phyloP scores from a whole-genome alignment of 1,284 basidiomycete species.

The Irpex sp. region DNA sequence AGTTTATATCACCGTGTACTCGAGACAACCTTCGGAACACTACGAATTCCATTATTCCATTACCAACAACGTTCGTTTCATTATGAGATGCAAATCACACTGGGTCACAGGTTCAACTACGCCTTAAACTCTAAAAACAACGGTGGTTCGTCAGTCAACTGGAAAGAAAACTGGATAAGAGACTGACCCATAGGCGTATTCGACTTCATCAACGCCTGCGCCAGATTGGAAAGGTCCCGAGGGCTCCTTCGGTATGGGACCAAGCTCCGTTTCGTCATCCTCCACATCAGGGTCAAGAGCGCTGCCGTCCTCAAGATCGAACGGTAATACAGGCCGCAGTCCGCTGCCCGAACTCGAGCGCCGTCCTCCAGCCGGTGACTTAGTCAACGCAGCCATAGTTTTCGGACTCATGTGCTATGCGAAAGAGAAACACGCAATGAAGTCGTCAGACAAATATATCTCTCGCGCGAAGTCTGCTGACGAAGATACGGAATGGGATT shows the following conservation, averaged over 20 bases:
- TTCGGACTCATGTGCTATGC: slow-evolving; percentile 87
- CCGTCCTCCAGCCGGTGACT: slow-evolving; percentile 76
- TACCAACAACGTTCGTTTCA: neutral
- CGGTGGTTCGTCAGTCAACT: neutral
- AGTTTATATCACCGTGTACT: neutral
- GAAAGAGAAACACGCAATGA: slow-evolving; percentile 5
- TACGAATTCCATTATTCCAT: neutral
- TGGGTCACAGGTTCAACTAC: neutral
- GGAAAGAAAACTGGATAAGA: neutral
- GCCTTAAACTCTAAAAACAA: neutral
- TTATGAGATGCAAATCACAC: neutral
- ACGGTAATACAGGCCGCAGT: slow-evolving; percentile 77
- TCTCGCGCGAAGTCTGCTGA: neutral
- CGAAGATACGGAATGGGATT: neutral
- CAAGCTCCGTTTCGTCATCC: slow-evolving; percentile 53
- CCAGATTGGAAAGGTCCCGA: slow-evolving; percentile 69
- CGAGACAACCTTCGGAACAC: neutral
- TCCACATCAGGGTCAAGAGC: slow-evolving; percentile 57
- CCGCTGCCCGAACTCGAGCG: slow-evolving; percentile 78
- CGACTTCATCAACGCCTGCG: slow-evolving; percentile 80
- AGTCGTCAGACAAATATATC: neutral
- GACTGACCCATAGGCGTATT: slow-evolving; percentile 76
- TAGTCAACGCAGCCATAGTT: slow-evolving; percentile 85
- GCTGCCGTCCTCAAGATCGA: slow-evolving; percentile 66
- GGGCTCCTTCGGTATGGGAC: slow-evolving; percentile 71